These are phyloP conservation scores for Calonectria multiphialidica DNA, from an alignment of 2,329 filamentous ascomycete species.

Conservation along the genomic window DNA sequence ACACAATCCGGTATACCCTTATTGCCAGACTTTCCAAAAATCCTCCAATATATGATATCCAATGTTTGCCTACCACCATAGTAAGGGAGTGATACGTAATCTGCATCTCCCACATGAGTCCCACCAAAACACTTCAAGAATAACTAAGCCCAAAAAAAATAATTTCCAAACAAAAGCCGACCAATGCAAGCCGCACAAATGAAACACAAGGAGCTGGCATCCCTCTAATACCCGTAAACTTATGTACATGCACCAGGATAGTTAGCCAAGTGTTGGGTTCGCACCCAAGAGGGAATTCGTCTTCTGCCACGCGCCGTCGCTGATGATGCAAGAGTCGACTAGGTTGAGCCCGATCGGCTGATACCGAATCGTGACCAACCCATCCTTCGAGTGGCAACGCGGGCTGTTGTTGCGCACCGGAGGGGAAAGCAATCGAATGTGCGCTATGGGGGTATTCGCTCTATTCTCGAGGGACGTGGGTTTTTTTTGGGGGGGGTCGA, in stretches of 20 bases:
- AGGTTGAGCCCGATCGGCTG: slow-evolving; percentile 17
- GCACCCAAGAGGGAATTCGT: slow-evolving; percentile 36
- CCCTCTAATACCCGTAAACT: slow-evolving; percentile 26
- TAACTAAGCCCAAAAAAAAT: slow-evolving; percentile 15
- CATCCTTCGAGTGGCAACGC: slow-evolving; percentile 24
- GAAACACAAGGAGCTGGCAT: slow-evolving; percentile 15
- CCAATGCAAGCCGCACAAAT: slow-evolving; percentile 39
- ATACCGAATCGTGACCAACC: slow-evolving; percentile 23
- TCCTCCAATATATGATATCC: slow-evolving; percentile 18
- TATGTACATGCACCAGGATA: slow-evolving; percentile 37
- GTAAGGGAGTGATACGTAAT: slow-evolving; percentile 3
- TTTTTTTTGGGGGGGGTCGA: neutral
- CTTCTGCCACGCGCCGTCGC: slow-evolving; percentile 36
- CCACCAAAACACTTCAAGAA: slow-evolving; percentile 23
- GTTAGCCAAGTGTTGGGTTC: slow-evolving; percentile 36
- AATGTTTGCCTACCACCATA: slow-evolving; percentile 9
- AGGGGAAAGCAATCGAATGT: slow-evolving; percentile 25
- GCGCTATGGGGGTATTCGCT: slow-evolving; percentile 26
- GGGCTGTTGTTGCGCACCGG: slow-evolving; percentile 18
- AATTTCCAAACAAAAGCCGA: slow-evolving; percentile 21
- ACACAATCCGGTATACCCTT: slow-evolving; percentile 1
- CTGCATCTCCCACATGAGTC: slow-evolving; percentile 37
- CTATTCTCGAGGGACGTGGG: slow-evolving; percentile 22
- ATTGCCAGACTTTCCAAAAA: slow-evolving; percentile 7
- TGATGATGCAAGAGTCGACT: slow-evolving; percentile 36